Evolutionary conservation across 2,329 filamentous ascomycete species (phyloP).

Genomic region (Fusarium sp.): DNA sequence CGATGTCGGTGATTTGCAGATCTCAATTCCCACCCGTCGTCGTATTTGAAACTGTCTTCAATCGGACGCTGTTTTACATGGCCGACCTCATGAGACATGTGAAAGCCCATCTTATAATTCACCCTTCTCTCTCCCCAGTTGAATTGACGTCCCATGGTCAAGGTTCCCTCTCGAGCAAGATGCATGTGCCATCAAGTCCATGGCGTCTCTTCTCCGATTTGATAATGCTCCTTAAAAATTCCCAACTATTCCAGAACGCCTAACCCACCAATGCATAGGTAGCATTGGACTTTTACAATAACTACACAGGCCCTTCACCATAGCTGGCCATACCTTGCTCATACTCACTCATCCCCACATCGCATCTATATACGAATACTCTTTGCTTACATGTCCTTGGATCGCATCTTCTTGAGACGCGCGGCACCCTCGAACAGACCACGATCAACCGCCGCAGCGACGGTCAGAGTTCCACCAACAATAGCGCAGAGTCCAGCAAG

Average conservation of each 20-base stretch:
- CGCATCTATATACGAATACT: background rate
- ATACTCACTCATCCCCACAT: constrained; percentile 17
- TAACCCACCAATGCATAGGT: constrained; percentile 36
- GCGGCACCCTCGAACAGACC: constrained; percentile 87
- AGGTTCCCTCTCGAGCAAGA: background rate
- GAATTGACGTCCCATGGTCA: background rate
- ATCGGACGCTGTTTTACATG: constrained; percentile 12
- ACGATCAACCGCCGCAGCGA: constrained; percentile 91
- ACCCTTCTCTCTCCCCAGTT: background rate
- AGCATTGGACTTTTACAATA: constrained; percentile 39
- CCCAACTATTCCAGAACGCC: constrained; percentile 43
- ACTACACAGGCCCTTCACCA: constrained; percentile 29
- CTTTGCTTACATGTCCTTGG: constrained; percentile 62
- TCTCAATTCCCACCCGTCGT: constrained; percentile 36
- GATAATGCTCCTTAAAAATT: constrained; percentile 30
- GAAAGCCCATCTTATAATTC: constrained; percentile 10
- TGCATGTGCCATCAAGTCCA: background rate
- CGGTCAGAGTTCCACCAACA: constrained; percentile 92
- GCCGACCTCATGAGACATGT: constrained; percentile 17
- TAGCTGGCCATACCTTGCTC: constrained; percentile 14
- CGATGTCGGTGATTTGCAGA: constrained; percentile 27
- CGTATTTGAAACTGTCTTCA: constrained; percentile 16
- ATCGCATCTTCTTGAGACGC: constrained; percentile 84
- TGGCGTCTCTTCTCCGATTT: constrained; percentile 20
- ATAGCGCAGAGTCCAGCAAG: constrained; percentile 93